A percentile compares a stretch with the other conserved stretches of the same genome.
phyloP scores from a whole-genome alignment of 2,329 filamentous ascomycete genomes.

The Colletotrichum coccodes region DNA sequence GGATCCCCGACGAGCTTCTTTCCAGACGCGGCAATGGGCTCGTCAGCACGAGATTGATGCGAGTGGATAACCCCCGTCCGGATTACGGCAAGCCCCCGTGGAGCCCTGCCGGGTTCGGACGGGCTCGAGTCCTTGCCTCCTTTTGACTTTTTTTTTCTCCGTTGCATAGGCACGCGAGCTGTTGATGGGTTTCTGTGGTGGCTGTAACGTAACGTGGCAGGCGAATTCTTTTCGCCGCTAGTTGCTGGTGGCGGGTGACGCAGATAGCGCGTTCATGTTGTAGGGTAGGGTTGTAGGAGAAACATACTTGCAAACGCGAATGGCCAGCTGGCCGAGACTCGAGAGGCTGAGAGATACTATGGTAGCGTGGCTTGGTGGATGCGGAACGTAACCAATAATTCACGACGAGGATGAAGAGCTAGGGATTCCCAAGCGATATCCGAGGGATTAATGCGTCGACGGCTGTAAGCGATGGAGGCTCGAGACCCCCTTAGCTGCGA shows the following conservation, averaged over 20 bases:
- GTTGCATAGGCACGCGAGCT: neutral
- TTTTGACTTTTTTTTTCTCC: neutral
- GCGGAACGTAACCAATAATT: neutral
- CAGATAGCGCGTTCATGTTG: too few species aligned
- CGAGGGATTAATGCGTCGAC: neutral
- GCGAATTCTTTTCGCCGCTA: neutral
- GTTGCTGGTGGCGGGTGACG: neutral
- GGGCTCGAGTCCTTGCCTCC: neutral
- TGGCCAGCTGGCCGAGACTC: neutral
- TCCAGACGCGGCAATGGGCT: constrained; percentile 22
- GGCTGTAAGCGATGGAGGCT: neutral
- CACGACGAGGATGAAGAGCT: neutral
- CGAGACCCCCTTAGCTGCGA: neutral
- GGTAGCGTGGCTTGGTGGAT: neutral
- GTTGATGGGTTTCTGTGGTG: neutral
- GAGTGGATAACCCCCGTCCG: constrained; percentile 13
- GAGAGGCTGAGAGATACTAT: neutral
- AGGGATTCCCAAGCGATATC: neutral
- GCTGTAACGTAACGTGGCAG: neutral
- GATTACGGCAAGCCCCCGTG: neutral
- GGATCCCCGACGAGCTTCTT: constrained; percentile 17
- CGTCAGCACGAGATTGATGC: neutral
- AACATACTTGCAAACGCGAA: too few species aligned
- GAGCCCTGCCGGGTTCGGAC: neutral
- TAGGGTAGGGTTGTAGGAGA: neutral